Conservation (phyloP, 176 grass and related monocot genomes). For the Dactylis glomerata region DNA sequence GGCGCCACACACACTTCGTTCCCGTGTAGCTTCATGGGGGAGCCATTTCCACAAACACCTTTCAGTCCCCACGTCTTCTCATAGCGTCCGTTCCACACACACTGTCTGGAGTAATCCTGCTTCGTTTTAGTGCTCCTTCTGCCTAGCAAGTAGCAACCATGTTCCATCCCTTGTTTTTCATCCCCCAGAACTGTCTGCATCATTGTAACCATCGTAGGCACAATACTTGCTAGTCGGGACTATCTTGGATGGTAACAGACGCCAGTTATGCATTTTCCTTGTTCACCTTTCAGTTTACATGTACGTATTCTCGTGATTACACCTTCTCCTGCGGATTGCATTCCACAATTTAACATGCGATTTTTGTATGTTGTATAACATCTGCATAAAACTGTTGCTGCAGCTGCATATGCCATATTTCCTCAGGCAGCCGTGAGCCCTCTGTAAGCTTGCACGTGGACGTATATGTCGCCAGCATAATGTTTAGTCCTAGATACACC, state of each 20-base stretch:
- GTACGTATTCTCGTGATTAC: not conserved
- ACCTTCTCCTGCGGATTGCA: not conserved
- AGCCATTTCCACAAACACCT: slow-evolving; percentile 35
- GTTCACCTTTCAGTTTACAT: not conserved
- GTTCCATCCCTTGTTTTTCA: not conserved
- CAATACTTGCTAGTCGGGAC: not conserved
- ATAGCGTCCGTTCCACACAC: not conserved
- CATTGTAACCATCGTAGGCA: not conserved
- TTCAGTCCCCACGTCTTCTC: not conserved
- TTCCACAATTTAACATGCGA: not conserved
- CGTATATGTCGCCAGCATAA: not conserved
- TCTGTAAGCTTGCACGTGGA: not conserved
- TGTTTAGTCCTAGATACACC: not conserved
- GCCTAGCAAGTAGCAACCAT: not conserved
- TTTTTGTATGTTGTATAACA: not conserved
- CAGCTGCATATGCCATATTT: not conserved
- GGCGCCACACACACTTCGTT: not conserved
- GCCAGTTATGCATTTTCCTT: not conserved
- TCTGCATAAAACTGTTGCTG: not conserved
- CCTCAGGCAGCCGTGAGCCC: not conserved
- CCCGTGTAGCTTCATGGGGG: not conserved
- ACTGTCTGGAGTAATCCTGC: not conserved
- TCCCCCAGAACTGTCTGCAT: not conserved
- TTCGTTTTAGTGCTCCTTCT: not conserved
- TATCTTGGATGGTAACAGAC: not conserved